Base-by-base conservation (phyloP, 306 rosid species). In the Rubus idaeus region DNA sequence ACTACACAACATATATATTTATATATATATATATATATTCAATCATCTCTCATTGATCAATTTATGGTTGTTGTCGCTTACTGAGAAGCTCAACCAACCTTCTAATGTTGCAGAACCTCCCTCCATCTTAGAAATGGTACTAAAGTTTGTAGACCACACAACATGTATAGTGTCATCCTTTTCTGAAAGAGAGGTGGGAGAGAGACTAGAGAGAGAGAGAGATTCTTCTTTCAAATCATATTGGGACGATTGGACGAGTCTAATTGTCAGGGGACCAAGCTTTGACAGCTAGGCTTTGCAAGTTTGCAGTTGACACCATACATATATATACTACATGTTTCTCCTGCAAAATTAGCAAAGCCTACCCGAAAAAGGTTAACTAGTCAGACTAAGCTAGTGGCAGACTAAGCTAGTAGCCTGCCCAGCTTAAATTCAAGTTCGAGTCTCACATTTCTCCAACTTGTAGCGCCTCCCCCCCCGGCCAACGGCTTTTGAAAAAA, bases 91-190 rank as follows among this genome's bases (percentile, higher is more conserved):
- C 74, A 74, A 58, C 57, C 69, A 60, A 75, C 37, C 71, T 57
- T 45, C 66, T 69, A 50, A 45, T 58, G 45, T 69, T 56, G 61
- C 83, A 58, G 74, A 78, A 77, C 78, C 71, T 60, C 55, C 21
- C 13, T 45, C 49, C 68, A 50, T 41, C 8, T 10, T 61, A 65
- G 63, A 35, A 40, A 77, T 51, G 44, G 89, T 85, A 85, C 83
- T 82, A 68, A 0, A 2, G 68, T 26, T 39, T 86, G 53, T 76
- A 41, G 75, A 81, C 94, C 94, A 86, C 91, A 86, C 45, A 83
- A 82, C 77, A 79, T 77, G 70, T 9, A 10, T 5, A 47, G 78
- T 8, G 50, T 81, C 75, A 80, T 83, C 82, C 71, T 77, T 70
- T 47, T 69, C 45, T 8, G 37, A 37, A 13, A 61, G 52, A 11